Conservation (phyloP, 169 alveolate species). For the Eimeria tenella region DNA sequence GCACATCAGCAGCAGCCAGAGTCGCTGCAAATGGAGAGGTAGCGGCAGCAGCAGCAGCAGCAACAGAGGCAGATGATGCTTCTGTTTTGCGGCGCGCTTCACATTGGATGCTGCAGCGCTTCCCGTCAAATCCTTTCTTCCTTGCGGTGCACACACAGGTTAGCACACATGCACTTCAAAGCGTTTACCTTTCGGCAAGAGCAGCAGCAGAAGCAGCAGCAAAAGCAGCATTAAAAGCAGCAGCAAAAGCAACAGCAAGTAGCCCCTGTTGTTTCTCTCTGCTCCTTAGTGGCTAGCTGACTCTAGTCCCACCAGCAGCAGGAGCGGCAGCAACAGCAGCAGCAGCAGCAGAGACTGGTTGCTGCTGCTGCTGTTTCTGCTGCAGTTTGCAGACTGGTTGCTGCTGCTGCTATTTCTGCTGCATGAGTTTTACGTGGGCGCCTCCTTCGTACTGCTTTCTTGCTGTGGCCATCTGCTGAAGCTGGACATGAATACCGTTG, state of each 20-base stretch:
- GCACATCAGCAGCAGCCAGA: neutral
- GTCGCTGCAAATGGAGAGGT: neutral
- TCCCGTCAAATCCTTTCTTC: constrained; percentile 56
- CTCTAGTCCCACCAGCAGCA: neutral
- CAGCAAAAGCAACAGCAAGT: too few species aligned
- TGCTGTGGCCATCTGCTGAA: too few species aligned
- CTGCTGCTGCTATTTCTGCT: constrained; percentile 17
- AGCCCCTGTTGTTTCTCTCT: neutral
- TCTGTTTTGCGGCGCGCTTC: constrained; percentile 31
- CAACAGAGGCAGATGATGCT: neutral
- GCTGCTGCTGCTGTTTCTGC: neutral
- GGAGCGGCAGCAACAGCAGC: too few species aligned
- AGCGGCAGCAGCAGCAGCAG: neutral
- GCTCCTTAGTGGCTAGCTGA: neutral
- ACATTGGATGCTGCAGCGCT: constrained; percentile 20
- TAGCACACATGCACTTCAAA: neutral
- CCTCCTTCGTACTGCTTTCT: too few species aligned
- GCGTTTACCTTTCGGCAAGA: neutral
- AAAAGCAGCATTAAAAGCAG: too few species aligned
- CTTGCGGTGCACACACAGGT: constrained; percentile 59
- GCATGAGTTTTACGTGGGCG: too few species aligned
- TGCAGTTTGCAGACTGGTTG: neutral
- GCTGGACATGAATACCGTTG: neutral
- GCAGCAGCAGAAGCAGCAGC: too few species aligned
- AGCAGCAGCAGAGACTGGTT: neutral